Base-by-base conservation (phyloP, 768 basidiomycete species). In the Mycena filopes region DNA sequence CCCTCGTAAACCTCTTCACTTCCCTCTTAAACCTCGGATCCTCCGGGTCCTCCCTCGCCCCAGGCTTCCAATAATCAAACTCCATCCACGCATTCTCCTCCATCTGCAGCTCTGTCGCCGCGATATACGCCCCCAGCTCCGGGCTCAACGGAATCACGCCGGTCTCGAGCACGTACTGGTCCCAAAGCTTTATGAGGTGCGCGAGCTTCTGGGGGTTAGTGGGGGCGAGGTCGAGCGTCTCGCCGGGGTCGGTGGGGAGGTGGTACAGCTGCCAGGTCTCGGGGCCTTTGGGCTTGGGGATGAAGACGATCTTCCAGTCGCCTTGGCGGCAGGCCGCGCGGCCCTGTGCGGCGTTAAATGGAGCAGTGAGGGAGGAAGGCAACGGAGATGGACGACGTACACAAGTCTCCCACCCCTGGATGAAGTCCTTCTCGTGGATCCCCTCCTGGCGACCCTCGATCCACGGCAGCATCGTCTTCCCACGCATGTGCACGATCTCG, bases 361-460 rank as follows among this genome's bases (percentile, higher is more conserved):
- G 23, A 25, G 23, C 25, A 25, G 2, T 7, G 21, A 7, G 36
- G n/a, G 4, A 16, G n/a, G 16, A 20, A 54, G 28, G 12, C 28
- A 43, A 55, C 21, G 31, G 21, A 29, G n/a, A 16, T n/a, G n/a
- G n/a, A n/a, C n/a, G n/a, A 58, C 56, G 21, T 38, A 58, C 56
- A 38, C 56, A 58, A 10, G 56, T 58, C 46, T 58, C 56, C 56
- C 56, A 58, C 0, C 56, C 56, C 33, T 58, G 56, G 36, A 58
- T 45, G n/a, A 58, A 58, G 45, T 58, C 56, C 56, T 58, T 58
- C 56, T 58, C 56, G 56, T 58, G 56, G 46, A 58, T 58, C 4
- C 45, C 18, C 11, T 58, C 56, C 25, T 31, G 20, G 25, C 15
- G 38, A 18, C 56, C 56, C 15, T 18, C 46, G 36, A 58, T 11